These are phyloP conservation scores for Cercospora sesami DNA, from an alignment of 2,329 filamentous ascomycete species.

Conservation along the genomic window DNA sequence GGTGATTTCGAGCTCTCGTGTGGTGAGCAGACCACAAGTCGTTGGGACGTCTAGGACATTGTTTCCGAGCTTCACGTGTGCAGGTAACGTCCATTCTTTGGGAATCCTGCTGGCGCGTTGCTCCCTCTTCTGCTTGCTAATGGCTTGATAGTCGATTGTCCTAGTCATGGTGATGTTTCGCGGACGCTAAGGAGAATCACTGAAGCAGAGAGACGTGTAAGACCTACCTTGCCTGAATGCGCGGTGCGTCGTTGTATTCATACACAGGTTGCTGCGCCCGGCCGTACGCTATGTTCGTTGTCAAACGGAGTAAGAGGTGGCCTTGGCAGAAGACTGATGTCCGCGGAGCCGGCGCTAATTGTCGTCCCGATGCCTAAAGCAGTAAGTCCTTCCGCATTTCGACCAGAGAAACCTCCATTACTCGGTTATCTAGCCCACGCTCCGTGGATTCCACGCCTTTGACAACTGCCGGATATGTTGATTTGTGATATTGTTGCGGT, in stretches of 20 bases:
- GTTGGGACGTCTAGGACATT: slow-evolving; percentile 4
- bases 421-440: neutral
- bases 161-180: neutral
- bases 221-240: neutral
- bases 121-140: neutral
- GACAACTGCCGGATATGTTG: neutral
- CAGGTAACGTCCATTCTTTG: slow-evolving; percentile 11
- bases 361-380: neutral
- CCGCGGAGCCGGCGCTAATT: neutral
- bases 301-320: neutral
- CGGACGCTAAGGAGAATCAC: neutral
- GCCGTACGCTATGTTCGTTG: neutral
- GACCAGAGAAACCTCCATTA: neutral
- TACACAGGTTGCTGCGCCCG: neutral
- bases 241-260: neutral
- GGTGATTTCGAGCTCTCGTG: slow-evolving; percentile 55
- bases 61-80: neutral
- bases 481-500: neutral
- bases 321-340: neutral
- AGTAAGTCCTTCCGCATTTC: neutral
- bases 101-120: slow-evolving; percentile 5
- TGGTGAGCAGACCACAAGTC: slow-evolving; percentile 50
- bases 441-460: neutral
- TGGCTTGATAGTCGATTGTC: neutral
- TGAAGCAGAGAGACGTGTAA: neutral